Evolutionary conservation across 148 eudicot genomes (phyloP), one percentile per base, ranked within the genome.

Genomic region (Silene conica): DNA sequence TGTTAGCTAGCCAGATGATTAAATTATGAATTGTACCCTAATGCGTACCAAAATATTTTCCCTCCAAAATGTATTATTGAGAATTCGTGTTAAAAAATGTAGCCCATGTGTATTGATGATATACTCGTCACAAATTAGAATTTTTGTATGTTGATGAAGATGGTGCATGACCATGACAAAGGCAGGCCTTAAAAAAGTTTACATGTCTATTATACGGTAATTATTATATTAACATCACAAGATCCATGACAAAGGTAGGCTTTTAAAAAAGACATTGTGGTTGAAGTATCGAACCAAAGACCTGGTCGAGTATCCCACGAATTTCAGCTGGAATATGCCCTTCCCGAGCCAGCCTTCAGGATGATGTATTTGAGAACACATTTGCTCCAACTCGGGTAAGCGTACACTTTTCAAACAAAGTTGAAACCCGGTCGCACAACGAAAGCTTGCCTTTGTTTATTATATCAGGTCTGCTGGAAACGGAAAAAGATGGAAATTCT

Each of bases 391-490:
- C 41, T 18, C 1, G 22, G 38, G 69, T 34, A 16, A 11, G 6
- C 38, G 28, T 18, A 65, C 69, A 38, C 12, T 57, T 62, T 7
- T 41, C 66, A 52, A 63, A 28, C 67, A 70, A 65, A 61, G 52
- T 54, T 41, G 68, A 70, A 71, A 73, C 48, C 15, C n/a, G 59
- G 77, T 48, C 41, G 67, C 65, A 66, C 52, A 68, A 71, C 11
- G 41, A 57, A 70, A n/a, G 48, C 57, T 65, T 75, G 60, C 48
- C 13, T 55, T 61, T 79, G 55, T 54, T 22, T 19, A 26, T 61
- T 25, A 26, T 13, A 70, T 63, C 75, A 64, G 22, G 71, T 57
- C 74, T 65, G 25, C 72, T 80, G 75, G 28, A 26, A 67, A n/a
- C 22, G 58, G 48, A 50, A 54, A 25, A 28, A 6, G 23, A 16